phyloP scores from a whole-genome alignment of 2,329 filamentous ascomycete genomes.

The Penicillium sp. region DNA sequence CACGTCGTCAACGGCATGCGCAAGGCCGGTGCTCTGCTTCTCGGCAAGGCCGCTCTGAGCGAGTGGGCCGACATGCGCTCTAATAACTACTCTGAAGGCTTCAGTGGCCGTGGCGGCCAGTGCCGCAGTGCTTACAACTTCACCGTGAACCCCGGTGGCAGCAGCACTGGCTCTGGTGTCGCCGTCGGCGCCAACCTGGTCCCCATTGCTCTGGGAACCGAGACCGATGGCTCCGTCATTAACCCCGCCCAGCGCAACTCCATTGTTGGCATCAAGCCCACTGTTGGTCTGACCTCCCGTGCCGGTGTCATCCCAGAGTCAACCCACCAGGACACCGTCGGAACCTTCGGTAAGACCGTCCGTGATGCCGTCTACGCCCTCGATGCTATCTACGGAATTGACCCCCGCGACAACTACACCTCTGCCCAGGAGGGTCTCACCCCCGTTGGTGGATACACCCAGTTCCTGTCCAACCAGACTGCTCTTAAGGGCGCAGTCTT shows the following conservation, averaged over 20 bases:
- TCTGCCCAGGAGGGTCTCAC: conserved; percentile 56
- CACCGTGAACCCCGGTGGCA: conserved; percentile 66
- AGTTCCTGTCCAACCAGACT: conserved; percentile 55
- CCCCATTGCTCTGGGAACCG: conserved; percentile 68
- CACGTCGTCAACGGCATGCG: conserved; percentile 62
- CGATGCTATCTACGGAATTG: conserved; percentile 66
- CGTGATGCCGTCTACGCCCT: conserved; percentile 66
- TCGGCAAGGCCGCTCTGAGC: conserved; percentile 69
- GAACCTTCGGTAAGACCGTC: conserved; percentile 66
- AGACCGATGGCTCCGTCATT: conserved; percentile 72
- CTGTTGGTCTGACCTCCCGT: conserved; percentile 69
- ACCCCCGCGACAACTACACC: conserved; percentile 66
- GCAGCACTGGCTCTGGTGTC: conserved; percentile 64
- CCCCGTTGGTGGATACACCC: conserved; percentile 57
- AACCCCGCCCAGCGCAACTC: conserved; percentile 68
- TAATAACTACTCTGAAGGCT: conserved; percentile 67
- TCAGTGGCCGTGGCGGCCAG: conserved; percentile 64
- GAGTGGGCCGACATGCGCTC: conserved; percentile 75
- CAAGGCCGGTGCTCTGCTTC: conserved; percentile 64
- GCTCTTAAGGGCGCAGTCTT: conserved; percentile 64
- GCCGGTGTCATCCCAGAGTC: conserved; percentile 65
- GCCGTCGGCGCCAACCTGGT: conserved; percentile 64
- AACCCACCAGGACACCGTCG: conserved; percentile 67
- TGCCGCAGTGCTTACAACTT: conserved; percentile 67
- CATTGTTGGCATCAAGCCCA: conserved; percentile 73